Base-by-base conservation (phyloP, 441 rosid species). In the Bruguiera hainesii region DNA sequence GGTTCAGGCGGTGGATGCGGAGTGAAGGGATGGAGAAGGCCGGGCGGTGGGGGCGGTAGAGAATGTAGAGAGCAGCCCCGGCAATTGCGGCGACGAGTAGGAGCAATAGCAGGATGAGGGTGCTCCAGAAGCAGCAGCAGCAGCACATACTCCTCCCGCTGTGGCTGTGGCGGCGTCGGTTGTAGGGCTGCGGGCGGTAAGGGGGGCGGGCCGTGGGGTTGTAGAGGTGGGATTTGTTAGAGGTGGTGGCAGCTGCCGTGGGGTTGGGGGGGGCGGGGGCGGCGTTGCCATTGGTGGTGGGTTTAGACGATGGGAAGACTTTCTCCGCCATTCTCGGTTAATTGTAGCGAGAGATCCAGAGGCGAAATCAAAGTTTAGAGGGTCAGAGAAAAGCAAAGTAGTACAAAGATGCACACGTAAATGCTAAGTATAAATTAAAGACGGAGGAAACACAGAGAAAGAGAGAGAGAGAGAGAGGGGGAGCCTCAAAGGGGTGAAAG, bases 11-110 rank as follows among this genome's bases (percentile, higher is more conserved):
- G 2, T 88, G 78, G 69, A 94, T 68, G 64, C 83, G 87, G 67
- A 91, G 79, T 7, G 87, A 77, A 31, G 90, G 81, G 72, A 90
- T 79, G 23, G 89, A 37, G 82, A 91, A 94, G 59, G 70, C 56
- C 0, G 97, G 98, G 37, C 84, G 89, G 68, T 88, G 93, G 21
- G 97, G 98, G 65, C 84, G 88, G 88, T 91, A 91, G 58, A 95
- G 74, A 65, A 75, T 64, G 86, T 88, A 95, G 2, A 90, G 33
- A 69, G 85, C 76, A 58, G 83, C 84, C 5, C 85, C 83, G 5
- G 86, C 93, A 50, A 78, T 63, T 66, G 79, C 84, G 58, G 68
- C 76, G 39, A 81, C 62, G 75, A 91, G 50, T 77, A 95, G 61
- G 65, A 92, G 15, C 52, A 83, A 3, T 65, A 94, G 80, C 55